These are phyloP conservation scores for Phialophora chinensis DNA, from an alignment of 2,329 filamentous ascomycete species.

Conservation along the genomic window DNA sequence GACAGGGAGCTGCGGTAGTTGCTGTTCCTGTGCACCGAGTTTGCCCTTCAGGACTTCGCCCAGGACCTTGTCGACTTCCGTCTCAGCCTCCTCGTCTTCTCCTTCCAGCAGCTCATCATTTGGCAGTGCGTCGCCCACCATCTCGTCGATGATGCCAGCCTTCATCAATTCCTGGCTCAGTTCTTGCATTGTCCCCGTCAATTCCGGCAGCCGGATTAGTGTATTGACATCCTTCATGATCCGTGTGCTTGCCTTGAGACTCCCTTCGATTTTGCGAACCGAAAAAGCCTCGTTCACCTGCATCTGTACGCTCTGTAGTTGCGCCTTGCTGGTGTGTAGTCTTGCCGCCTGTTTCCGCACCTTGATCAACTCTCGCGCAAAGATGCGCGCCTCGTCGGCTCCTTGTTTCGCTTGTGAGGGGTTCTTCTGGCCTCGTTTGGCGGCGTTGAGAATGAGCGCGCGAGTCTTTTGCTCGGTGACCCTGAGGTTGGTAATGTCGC, in stretches of 20 bases:
- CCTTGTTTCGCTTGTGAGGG: constrained; percentile 80
- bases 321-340: constrained; percentile 84
- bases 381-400: constrained; percentile 79
- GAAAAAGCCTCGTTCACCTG: constrained; percentile 97
- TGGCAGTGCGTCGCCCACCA: constrained; percentile 87
- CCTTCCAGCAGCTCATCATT: constrained; percentile 71
- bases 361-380: constrained; percentile 85
- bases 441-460: constrained; percentile 80
- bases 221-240: constrained; percentile 98
- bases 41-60: constrained; percentile 86
- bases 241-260: constrained; percentile 80
- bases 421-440: constrained; percentile 79
- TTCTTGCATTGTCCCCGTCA: constrained; percentile 88
- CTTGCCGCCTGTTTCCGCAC: constrained; percentile 76
- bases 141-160: constrained; percentile 97
- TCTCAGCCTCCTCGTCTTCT: constrained; percentile 76
- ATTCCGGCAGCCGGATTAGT: constrained; percentile 80
- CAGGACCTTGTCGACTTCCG: constrained; percentile 90
- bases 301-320: constrained; percentile 92
- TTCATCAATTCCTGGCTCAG: constrained; percentile 86
- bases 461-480: constrained; percentile 83
- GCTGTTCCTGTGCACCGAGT: constrained; percentile 39
- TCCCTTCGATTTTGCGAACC: constrained; percentile 93
- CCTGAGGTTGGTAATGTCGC: constrained; percentile 82
- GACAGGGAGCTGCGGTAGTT: constrained; percentile 45